These are phyloP conservation scores for Fusarium sp. DNA, from an alignment of 2,329 filamentous ascomycete genomes.

Conservation along the genomic window DNA sequence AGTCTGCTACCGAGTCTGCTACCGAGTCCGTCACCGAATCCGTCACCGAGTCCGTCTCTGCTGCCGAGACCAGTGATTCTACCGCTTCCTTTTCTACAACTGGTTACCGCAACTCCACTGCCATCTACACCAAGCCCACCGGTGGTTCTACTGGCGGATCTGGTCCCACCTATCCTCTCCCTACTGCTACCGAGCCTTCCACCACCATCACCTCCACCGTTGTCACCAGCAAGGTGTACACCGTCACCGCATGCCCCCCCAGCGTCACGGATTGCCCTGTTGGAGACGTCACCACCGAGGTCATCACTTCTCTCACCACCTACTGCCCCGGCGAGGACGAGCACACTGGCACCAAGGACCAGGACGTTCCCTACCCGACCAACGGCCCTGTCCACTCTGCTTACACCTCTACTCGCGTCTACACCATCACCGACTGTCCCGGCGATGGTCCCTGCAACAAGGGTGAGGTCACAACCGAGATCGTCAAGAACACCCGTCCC, in stretches of 20 bases:
- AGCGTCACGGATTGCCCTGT: conserved; percentile 43
- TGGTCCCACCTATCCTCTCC: conserved; percentile 7
- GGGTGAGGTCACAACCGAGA: conserved; percentile 36
- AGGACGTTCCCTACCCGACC: conserved; percentile 16
- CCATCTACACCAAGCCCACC: conserved; percentile 15
- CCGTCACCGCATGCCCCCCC: conserved; percentile 47
- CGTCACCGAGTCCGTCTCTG: not conserved
- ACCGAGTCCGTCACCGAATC: conserved; percentile 14
- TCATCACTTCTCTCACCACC: conserved; percentile 46
- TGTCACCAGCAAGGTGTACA: conserved; percentile 44
- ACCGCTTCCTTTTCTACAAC: conserved; percentile 28
- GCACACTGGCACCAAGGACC: not conserved
- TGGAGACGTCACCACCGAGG: conserved; percentile 45
- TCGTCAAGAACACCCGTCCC: conserved; percentile 37
- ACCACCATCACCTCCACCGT: conserved; percentile 44
- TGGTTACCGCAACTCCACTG: conserved; percentile 31
- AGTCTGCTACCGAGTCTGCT: conserved; percentile 8
- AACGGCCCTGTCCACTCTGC: conserved; percentile 46
- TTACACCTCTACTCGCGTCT: conserved; percentile 62
- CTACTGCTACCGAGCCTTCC: conserved; percentile 17
- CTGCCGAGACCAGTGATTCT: conserved; percentile 8
- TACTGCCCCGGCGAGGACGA: conserved; percentile 48
- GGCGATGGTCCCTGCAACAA: conserved; percentile 52
- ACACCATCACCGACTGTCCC: conserved; percentile 66
- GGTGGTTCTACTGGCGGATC: conserved; percentile 1